Evolutionary conservation across 1,139 yeast genomes (phyloP).

Genomic region (Zygosaccharomyces sapae): DNA sequence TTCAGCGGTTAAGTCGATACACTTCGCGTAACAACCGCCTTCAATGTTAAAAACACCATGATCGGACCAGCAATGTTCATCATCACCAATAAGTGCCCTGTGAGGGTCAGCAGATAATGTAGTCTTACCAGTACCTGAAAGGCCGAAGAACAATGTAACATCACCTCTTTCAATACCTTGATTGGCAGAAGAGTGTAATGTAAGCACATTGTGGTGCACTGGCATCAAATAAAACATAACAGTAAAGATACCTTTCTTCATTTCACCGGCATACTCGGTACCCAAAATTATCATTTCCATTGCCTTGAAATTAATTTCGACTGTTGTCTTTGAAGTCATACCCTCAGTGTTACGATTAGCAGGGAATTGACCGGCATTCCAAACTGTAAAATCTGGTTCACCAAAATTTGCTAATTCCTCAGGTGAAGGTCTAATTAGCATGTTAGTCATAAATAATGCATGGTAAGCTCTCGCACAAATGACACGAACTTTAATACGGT

Average conservation of each 20-base stretch:
- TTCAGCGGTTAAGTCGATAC: conserved; percentile 83
- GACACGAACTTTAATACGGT: conserved; percentile 93
- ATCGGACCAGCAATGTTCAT: conserved; percentile 99
- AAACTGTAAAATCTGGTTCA: conserved; percentile 96
- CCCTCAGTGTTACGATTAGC: conserved; percentile 96
- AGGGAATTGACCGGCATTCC: conserved; percentile 99
- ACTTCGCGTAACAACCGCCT: conserved; percentile 99
- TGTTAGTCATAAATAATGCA: conserved; percentile 95
- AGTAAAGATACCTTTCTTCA: conserved; percentile 98
- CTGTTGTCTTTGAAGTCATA: conserved; percentile 95
- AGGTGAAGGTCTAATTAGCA: conserved; percentile 91
- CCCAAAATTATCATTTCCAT: conserved; percentile 99
- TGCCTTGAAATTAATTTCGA: conserved; percentile 92
- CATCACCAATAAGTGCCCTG: conserved; percentile 94
- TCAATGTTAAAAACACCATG: conserved; percentile 98
- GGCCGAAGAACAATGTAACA: conserved; percentile 92
- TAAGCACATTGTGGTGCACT: conserved; percentile 82
- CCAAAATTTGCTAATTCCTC: conserved; percentile 89
- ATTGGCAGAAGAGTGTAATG: conserved; percentile 93
- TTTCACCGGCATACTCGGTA: conserved; percentile 98
- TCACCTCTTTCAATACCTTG: conserved; percentile 64
- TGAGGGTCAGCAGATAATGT: conserved; percentile 95
- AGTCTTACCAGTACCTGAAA: conserved; percentile 98
- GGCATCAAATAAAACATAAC: conserved; percentile 99
- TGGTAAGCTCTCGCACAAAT: conserved; percentile 99